Percentiles rank a stretch among this genome's conserved stretches.
phyloP scores from a whole-genome alignment of 2,329 filamentous ascomycete species.

The Beauveria australis region DNA sequence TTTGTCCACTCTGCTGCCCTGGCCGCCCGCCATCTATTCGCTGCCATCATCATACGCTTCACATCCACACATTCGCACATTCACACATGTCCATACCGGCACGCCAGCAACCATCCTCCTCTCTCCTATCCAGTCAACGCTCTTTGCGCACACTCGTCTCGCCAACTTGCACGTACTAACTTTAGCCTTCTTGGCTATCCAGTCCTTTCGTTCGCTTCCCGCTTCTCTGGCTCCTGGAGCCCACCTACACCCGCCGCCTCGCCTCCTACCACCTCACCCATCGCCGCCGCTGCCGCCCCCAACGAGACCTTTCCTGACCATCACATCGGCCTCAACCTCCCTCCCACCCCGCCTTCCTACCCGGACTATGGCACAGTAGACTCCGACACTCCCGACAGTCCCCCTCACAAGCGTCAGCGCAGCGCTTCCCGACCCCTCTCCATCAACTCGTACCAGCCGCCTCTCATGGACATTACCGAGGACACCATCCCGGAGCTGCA shows the following conservation, averaged over 20 bases:
- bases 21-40: not conserved
- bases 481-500: conserved; percentile 89
- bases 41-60: not conserved
- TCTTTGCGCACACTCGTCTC: too few species aligned
- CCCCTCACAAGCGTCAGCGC: conserved; percentile 34
- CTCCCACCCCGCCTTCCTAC: conserved; percentile 30
- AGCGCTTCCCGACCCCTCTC: conserved; percentile 65
- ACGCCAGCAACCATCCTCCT: not conserved
- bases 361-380: conserved; percentile 22
- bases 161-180: not conserved
- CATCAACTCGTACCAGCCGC: conserved; percentile 80
- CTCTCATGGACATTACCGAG: conserved; percentile 72
- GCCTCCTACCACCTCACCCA: conserved; percentile 24
- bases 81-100: not conserved
- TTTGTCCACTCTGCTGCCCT: not conserved
- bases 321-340: conserved; percentile 29
- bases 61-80: not conserved
- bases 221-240: conserved; percentile 49
- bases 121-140: not conserved
- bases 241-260: conserved; percentile 37
- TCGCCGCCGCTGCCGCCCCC: conserved; percentile 35
- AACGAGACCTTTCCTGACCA: conserved; percentile 28
- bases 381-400: conserved; percentile 34
- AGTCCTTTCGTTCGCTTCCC: conserved; percentile 88
- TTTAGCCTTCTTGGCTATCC: conserved; percentile 12